Base-by-base conservation (phyloP, 2,329 filamentous ascomycete genomes). In the Diaporthe velutina region DNA sequence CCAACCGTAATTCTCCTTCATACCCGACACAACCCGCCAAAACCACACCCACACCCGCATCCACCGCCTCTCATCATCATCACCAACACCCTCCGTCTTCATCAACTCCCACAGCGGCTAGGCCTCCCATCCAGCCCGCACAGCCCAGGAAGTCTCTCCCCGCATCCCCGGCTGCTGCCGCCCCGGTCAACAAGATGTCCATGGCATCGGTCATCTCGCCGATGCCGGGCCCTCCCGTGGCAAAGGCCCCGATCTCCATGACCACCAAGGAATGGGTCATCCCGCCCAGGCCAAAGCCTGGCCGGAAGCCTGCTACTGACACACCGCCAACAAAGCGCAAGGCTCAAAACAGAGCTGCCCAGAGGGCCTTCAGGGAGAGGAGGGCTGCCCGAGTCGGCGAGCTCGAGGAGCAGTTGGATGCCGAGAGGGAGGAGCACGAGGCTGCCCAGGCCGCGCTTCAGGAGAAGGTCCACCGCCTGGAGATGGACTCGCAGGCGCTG, bases 251-350 rank as follows among this genome's bases (percentile, higher is more conserved):
- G 67, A 83, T 86, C 70, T 90, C 88, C 70, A 91, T 96, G 82
- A 96, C 94, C 48, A 94, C 90, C 79, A 96, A 93, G 83, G 93
- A 96, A 90, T 97, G 94, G 94, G 89, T 96, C 33, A 92, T 97
- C 58, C 94, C 94, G 33, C 94, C 94, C 38, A 90, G 94, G 76
- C 94, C 94, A 61, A 96, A 96, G 87, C 96, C 97, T 30, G 96
- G 96, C 66, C 92, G 96, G 79, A 98, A 98, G 88, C 96, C 96
- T 4, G 95, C 95, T 61, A 97, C 95, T 48, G 96, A 98, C 81
- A 97, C 96, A 70, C 95, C 96, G 19, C 94, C 94, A 2, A 98
- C 95, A 57, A 98, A 98, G 86, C 92, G 97, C 78, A 97, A 98
- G 87, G 94, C 95, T 1, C 97, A 98, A 85, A 98, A 98, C 83